Percentiles rank a stretch among this genome's conserved stretches.
These are phyloP conservation scores for Phytopythium boreale DNA, from an alignment of 352 stramenopile genomes.

Conservation along the genomic window DNA sequence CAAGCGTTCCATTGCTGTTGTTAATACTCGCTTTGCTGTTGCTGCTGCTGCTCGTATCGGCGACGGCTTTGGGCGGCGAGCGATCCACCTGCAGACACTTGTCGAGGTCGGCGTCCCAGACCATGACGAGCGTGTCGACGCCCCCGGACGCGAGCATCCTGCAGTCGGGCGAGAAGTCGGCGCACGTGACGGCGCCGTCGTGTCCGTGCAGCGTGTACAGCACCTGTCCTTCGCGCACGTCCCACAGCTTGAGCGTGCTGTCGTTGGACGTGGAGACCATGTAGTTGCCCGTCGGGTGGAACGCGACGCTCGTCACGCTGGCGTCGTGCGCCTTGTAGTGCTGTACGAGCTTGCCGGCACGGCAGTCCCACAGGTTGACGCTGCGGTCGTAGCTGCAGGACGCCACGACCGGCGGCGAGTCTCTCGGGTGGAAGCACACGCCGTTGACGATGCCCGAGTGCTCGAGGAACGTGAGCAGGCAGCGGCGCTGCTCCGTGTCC, in stretches of 20 bases:
- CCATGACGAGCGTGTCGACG: constrained; percentile 80
- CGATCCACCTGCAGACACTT: constrained; percentile 62
- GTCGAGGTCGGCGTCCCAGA: constrained; percentile 83
- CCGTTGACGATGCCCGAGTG: constrained; percentile 78
- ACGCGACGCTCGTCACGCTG: constrained; percentile 74
- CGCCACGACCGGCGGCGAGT: constrained; percentile 46
- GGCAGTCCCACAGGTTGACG: constrained; percentile 86
- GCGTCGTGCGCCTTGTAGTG: constrained; percentile 91
- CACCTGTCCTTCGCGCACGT: constrained; percentile 90
- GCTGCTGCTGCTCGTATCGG: background rate
- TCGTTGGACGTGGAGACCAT: constrained; percentile 89
- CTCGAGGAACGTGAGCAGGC: constrained; percentile 85
- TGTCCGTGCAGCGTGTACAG: constrained; percentile 92
- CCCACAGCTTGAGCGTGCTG: constrained; percentile 90
- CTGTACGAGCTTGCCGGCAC: constrained; percentile 81
- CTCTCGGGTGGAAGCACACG: constrained; percentile 87
- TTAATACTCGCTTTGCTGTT: too few relatives aligned
- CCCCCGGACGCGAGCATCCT: constrained; percentile 65
- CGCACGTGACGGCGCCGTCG: constrained; percentile 59
- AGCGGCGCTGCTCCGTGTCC: constrained; percentile 81
- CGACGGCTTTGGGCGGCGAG: constrained; percentile 16
- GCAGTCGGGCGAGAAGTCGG: constrained; percentile 68
- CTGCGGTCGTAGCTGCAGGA: constrained; percentile 69
- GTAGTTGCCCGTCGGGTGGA: constrained; percentile 91
- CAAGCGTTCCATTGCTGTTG: constrained; percentile 5